phyloP scores from a whole-genome alignment of 176 grass and related monocot species.

The Guadua angustifolia region DNA sequence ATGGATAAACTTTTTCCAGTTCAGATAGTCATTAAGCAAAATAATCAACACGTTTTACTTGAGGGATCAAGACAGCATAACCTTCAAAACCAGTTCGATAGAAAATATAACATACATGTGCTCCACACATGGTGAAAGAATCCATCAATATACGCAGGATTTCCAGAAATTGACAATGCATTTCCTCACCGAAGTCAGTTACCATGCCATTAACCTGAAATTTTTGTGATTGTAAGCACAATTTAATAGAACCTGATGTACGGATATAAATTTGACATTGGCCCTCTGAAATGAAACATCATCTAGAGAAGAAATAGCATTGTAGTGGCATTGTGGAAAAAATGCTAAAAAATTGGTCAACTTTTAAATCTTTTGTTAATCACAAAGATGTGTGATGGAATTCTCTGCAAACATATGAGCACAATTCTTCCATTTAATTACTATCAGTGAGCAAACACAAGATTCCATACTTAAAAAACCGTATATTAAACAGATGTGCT shows the following conservation, averaged over 20 bases:
- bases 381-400: conserved; percentile 11
- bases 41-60: conserved; percentile 2
- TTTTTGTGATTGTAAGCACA: conserved; percentile 26
- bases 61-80: not conserved
- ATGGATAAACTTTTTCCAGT: conserved; percentile 15
- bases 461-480: not conserved
- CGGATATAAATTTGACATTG: conserved; percentile 23
- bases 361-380: not conserved
- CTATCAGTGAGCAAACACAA: not conserved
- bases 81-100: not conserved
- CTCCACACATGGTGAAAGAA: conserved; percentile 79
- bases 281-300: conserved; percentile 31
- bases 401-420: not conserved
- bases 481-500: not conserved
- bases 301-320: not conserved
- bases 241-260: conserved; percentile 21
- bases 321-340: not conserved
- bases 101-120: conserved; percentile 57
- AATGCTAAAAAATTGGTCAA: not conserved
- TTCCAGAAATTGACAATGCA: conserved; percentile 99
- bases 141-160: conserved; percentile 98
- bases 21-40: conserved; percentile 30
- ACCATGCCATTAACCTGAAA: conserved; percentile 97
- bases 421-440: not conserved
- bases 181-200: conserved; percentile 91